Evolutionary conservation across 139 green algal species (phyloP).

Genomic region (Choricystis sp.): DNA sequence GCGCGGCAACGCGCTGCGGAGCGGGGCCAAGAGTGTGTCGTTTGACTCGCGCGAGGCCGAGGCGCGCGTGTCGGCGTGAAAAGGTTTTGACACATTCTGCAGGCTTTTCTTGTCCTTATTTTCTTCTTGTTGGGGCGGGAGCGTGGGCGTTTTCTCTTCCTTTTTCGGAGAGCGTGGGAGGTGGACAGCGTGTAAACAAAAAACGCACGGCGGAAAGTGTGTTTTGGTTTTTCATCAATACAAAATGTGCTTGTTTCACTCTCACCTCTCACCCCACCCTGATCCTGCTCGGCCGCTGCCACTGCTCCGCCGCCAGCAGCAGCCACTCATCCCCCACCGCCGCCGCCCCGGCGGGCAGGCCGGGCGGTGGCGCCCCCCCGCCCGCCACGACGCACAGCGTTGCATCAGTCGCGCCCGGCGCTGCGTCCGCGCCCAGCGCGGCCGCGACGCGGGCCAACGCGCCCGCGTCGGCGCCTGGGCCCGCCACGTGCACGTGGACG

Average conservation of each 20-base stretch:
- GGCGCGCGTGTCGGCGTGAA: too few species aligned
- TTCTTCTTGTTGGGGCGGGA: too few species aligned
- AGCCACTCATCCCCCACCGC: constrained; percentile 20
- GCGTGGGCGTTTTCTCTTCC: too few species aligned
- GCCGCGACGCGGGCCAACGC: constrained; percentile 5
- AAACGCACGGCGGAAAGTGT: too few species aligned
- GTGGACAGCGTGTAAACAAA: too few species aligned
- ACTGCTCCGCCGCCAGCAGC: constrained; percentile 12
- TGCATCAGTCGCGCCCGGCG: too few species aligned
- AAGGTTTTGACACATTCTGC: too few species aligned
- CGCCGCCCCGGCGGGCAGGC: not conserved
- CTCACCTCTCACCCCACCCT: not conserved
- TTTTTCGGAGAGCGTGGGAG: too few species aligned
- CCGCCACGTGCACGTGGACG: constrained; percentile 7
- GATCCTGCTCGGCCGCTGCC: not conserved
- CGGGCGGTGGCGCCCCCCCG: not conserved
- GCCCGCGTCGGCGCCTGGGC: constrained; percentile 1
- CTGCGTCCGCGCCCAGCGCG: constrained; percentile 9
- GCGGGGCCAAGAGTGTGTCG: constrained; percentile 17
- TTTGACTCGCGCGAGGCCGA: too few species aligned
- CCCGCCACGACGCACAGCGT: constrained; percentile 13
- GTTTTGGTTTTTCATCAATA: too few species aligned
- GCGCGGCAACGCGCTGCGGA: constrained; percentile 82
- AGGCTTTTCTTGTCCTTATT: too few species aligned
- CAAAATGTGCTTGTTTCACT: not conserved